Evolutionary conservation across 1,284 basidiomycete species (phyloP).

Genomic region (Fistulinella staudtii): DNA sequence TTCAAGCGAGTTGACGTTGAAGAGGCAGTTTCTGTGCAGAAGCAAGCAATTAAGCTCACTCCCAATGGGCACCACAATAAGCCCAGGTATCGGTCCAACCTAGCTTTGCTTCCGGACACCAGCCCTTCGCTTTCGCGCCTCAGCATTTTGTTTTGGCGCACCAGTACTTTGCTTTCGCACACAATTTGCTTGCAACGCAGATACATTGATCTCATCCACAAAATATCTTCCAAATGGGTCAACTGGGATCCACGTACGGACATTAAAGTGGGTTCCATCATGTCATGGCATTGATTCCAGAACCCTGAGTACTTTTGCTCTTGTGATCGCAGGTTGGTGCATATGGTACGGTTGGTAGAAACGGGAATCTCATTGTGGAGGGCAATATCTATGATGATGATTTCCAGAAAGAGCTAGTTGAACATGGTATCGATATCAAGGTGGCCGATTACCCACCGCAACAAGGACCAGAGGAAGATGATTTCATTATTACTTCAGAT

Average conservation of each 20-base stretch:
- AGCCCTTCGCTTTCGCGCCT: too few relatives aligned
- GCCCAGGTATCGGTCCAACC: too few relatives aligned
- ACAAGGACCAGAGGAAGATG: constrained; percentile 17
- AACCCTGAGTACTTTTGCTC: background rate
- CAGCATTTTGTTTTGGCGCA: too few relatives aligned
- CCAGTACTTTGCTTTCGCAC: too few relatives aligned
- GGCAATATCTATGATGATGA: background rate
- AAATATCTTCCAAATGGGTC: background rate
- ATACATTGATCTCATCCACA: background rate
- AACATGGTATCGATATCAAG: constrained; percentile 8
- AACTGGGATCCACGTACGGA: background rate
- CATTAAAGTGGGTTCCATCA: background rate
- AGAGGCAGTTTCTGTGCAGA: too few relatives aligned
- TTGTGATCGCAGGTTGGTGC: background rate
- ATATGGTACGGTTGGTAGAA: background rate
- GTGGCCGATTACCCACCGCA: constrained; percentile 15
- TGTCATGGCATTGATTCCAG: background rate
- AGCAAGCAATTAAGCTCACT: too few relatives aligned
- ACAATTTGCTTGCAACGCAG: background rate
- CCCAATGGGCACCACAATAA: too few relatives aligned
- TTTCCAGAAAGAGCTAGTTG: constrained; percentile 21
- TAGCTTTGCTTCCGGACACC: too few relatives aligned
- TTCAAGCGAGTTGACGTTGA: too few relatives aligned
- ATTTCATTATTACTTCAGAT: constrained; percentile 22
- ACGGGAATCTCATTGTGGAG: background rate